Evolutionary conservation across 805 yeast species (phyloP).

Genomic region (Ogataea kodamae): DNA sequence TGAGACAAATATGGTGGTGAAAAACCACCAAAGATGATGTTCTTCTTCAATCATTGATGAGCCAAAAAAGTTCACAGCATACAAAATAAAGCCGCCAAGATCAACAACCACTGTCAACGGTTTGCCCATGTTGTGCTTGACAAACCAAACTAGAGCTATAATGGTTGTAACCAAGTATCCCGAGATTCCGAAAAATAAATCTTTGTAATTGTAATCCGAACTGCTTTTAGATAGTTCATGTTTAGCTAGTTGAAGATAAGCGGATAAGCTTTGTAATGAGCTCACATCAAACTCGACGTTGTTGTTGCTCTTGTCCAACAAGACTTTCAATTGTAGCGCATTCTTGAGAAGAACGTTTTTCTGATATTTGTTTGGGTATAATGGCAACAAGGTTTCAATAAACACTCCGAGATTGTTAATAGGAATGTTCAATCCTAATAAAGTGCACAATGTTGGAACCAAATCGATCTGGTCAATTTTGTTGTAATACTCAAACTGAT

Average conservation of each 20-base stretch:
- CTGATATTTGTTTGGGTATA: slow-evolving; percentile 43
- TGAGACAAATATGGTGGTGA: slow-evolving; percentile 37
- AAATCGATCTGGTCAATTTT: slow-evolving; percentile 64
- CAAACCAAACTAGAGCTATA: slow-evolving; percentile 27
- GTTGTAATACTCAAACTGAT: slow-evolving; percentile 50
- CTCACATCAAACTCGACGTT: slow-evolving; percentile 15
- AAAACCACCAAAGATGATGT: slow-evolving; percentile 95
- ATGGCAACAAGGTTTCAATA: slow-evolving; percentile 50
- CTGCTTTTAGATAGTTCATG: slow-evolving; percentile 52
- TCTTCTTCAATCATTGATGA: slow-evolving; percentile 94
- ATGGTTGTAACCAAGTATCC: slow-evolving; percentile 33
- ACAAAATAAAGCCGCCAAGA: slow-evolving; percentile 32
- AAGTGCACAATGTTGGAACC: slow-evolving; percentile 63
- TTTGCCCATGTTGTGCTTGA: slow-evolving; percentile 13
- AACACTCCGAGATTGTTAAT: slow-evolving; percentile 72
- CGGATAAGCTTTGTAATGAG: slow-evolving; percentile 11
- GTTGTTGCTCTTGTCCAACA: slow-evolving; percentile 42
- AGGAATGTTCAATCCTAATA: slow-evolving; percentile 66
- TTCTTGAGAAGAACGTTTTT: slow-evolving; percentile 47
- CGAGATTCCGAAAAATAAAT: slow-evolving; percentile 43
- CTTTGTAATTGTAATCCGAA: slow-evolving; percentile 63
- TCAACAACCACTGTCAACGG: slow-evolving; percentile 20
- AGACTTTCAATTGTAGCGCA: slow-evolving; percentile 49
- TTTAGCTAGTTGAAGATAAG: slow-evolving; percentile 47
- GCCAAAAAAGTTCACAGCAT: slow-evolving; percentile 66